phyloP scores from a whole-genome alignment of 257 asterid species.

The Ilex aquifolium region DNA sequence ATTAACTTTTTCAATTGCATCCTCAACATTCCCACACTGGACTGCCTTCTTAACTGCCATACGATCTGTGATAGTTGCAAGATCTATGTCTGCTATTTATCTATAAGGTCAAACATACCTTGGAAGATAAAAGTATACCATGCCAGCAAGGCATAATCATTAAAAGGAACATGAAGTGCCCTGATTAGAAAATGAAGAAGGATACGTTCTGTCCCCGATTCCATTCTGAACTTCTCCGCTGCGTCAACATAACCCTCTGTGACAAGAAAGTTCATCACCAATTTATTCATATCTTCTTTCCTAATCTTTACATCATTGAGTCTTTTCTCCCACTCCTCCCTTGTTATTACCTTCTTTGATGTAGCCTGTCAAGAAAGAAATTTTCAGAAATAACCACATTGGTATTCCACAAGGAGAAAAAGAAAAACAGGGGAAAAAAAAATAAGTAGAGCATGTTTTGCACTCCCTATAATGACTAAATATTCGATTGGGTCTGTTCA shows the following conservation, averaged over 20 bases:
- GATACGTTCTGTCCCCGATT: conserved; percentile 92
- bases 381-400: conserved; percentile 9
- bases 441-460: neutral
- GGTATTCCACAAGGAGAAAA: neutral
- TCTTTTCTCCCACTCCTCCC: conserved; percentile 77
- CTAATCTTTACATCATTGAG: conserved; percentile 49
- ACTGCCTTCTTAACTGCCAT: conserved; percentile 93
- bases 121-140: neutral
- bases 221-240: conserved; percentile 66
- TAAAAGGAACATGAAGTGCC: conserved; percentile 2
- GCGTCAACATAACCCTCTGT: conserved; percentile 84
- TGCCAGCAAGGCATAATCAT: neutral
- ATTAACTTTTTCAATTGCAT: conserved; percentile 85
- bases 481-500: neutral
- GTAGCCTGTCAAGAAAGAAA: conserved; percentile 42
- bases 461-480: neutral
- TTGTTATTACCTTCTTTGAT: conserved; percentile 57
- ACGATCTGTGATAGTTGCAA: conserved; percentile 74
- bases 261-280: conserved; percentile 82
- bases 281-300: conserved; percentile 71
- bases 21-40: conserved; percentile 80
- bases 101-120: conserved; percentile 40
- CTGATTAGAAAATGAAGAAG: conserved; percentile 7
- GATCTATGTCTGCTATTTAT: conserved; percentile 77
- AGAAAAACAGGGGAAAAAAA: too few relatives aligned